phyloP scores from a whole-genome alignment of 2,329 filamentous ascomycete species.

The Paecilomyces sp. region DNA sequence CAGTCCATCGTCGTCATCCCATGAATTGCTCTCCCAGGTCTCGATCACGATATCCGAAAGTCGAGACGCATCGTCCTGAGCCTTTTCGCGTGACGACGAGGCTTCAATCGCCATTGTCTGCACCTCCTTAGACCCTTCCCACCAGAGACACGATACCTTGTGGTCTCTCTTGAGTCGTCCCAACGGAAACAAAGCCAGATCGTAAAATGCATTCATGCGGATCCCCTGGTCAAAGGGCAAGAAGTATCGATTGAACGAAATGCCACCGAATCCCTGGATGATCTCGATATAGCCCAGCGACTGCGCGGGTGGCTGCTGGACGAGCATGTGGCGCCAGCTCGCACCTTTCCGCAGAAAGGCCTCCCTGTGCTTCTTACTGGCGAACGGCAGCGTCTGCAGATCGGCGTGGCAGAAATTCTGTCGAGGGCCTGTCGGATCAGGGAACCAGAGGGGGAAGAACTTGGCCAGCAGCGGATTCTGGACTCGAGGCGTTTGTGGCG shows the following conservation, averaged over 20 bases:
- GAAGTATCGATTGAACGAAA: background rate
- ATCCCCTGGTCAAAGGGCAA: background rate
- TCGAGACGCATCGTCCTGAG: background rate
- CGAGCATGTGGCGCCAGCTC: conserved; percentile 2
- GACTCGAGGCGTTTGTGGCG: background rate
- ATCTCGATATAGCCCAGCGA: background rate
- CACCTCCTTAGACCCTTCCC: background rate
- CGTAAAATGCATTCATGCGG: background rate
- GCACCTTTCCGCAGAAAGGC: conserved; percentile 1
- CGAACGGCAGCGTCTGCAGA: conserved; percentile 11
- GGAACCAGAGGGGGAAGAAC: background rate
- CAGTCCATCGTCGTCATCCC: background rate
- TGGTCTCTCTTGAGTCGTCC: background rate
- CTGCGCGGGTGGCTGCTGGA: conserved; percentile 2
- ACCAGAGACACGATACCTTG: background rate
- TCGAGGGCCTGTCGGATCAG: background rate
- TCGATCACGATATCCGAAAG: background rate
- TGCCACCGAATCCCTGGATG: background rate
- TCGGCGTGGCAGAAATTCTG: background rate
- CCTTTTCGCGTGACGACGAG: background rate
- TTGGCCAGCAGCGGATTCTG: background rate
- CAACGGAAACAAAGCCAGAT: background rate
- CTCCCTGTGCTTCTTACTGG: conserved; percentile 6
- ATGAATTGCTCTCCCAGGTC: background rate
- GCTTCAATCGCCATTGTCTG: background rate